Base-by-base conservation (phyloP, 352 stramenopile species). In the Globisporangium orthogonon region DNA sequence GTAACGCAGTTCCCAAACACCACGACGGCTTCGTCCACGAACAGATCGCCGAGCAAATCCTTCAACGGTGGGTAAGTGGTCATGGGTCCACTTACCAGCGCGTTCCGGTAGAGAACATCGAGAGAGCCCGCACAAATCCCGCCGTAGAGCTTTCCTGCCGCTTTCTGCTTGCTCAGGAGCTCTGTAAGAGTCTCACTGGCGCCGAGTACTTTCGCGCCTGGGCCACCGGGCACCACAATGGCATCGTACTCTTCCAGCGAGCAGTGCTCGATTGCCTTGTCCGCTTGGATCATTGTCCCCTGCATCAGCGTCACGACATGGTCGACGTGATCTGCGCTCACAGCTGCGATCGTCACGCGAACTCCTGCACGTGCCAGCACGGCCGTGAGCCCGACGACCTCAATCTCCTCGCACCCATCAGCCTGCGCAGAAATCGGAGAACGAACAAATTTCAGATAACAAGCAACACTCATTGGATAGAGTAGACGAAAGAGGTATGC, bases 1-100 rank as follows among this genome's bases (percentile, higher is more conserved):
- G 81, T 91, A 15, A 91, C 67, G 58, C 78, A 89, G 37, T 87
- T 86, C 41, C 66, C 75, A 0, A 69, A 56, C 18, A 88, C 71
- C 33, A 89, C 78, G 31, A 91, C 67, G 28, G 62, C 56, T 17
- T 86, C 67, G 15, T 78, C 51, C 14, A 64, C 71, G 62, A 83
- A 91, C 23, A 84, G 51, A 30, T 76, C 74, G 4, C 71, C 76
- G 17, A 87, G 48, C 43, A 65, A 15, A 15, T 61, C 35, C 45
- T 73, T 74, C 39, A 73, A 62, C 15, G 48, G 55, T 7, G 78
- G 76, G 59, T 72, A 54, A 31, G 64, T 68, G 50, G 81, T 78
- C 71, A 83, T 70, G 10, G 65, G 61, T 0, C 54, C 56, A 0
- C 66, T 72, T 13, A 85, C 52, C 23, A 87, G 61, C 39, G 67